Conservation (phyloP, 148 eudicot genomes). For the Vaccinium darrowii region DNA sequence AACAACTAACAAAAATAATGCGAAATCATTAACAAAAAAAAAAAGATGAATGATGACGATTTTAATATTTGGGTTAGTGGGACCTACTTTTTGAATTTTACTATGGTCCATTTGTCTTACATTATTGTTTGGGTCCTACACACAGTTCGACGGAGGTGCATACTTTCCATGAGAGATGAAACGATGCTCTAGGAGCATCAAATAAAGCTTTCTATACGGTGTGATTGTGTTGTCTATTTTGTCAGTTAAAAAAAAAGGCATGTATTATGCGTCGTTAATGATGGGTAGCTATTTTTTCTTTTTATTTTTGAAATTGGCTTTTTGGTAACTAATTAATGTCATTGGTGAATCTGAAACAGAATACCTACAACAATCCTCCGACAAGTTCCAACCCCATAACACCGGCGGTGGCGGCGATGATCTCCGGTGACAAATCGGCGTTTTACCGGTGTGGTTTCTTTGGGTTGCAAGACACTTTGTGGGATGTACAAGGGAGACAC, state of each 20-base stretch:
- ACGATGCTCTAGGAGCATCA: no score
- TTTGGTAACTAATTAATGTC: background rate
- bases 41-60: no score
- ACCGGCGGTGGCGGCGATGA: constrained; percentile 46
- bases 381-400: constrained; percentile 17
- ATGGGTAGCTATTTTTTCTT: no score
- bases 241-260: no score
- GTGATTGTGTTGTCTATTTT: background rate
- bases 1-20: no score
- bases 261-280: no score
- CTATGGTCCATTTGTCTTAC: background rate
- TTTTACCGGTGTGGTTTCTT: constrained; percentile 46
- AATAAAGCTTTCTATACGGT: background rate
- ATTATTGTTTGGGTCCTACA: no score
- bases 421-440: constrained; percentile 46
- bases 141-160: no score
- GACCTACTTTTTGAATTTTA: no score
- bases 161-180: background rate
- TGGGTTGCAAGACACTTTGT: constrained; percentile 60
- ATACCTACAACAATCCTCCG: constrained; percentile 35
- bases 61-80: no score
- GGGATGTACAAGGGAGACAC: constrained; percentile 54
- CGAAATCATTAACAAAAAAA: no score
- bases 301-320: background rate
- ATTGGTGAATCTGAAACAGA: constrained; percentile 4